Conservation (phyloP, 1,284 basidiomycete species). For the Entoloma clypeatum region DNA sequence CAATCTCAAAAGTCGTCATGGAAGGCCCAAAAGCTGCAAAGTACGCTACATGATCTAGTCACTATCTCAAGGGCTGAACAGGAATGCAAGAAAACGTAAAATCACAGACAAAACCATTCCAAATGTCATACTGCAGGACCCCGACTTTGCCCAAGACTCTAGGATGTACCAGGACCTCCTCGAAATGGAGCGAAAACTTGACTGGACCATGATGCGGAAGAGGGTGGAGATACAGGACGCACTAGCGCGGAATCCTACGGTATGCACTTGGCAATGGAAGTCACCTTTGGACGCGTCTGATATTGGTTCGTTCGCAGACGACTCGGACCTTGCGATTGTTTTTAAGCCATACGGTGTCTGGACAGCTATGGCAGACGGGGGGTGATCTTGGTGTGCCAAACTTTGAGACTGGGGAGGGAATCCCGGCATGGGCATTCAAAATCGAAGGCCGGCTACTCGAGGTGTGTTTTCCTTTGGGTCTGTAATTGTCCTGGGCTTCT, state of each 20-base stretch:
- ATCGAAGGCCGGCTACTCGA: constrained; percentile 87
- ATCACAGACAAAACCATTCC: constrained; percentile 79
- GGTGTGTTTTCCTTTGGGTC: constrained; percentile 36
- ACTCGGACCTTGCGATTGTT: constrained; percentile 87
- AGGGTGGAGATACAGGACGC: constrained; percentile 88
- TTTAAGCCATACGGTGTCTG: constrained; percentile 83
- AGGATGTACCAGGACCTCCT: constrained; percentile 84
- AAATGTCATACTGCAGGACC: constrained; percentile 60
- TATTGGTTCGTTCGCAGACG: constrained; percentile 45
- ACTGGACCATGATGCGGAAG: constrained; percentile 94
- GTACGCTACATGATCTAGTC: constrained; percentile 6
- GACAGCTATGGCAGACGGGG: constrained; percentile 78
- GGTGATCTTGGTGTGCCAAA: constrained; percentile 40
- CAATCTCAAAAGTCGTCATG: too few relatives aligned
- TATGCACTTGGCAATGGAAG: constrained; percentile 30
- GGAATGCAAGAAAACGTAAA: constrained; percentile 60
- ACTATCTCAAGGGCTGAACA: background rate
- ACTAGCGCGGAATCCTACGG: constrained; percentile 54
- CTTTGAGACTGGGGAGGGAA: constrained; percentile 68
- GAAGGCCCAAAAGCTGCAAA: constrained; percentile 19
- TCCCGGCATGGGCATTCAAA: constrained; percentile 88
- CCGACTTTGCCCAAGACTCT: constrained; percentile 76
- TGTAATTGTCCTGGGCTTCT: background rate
- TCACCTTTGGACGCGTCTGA: constrained; percentile 1
- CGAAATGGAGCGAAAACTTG: constrained; percentile 86